Evolutionary conservation across 2,329 filamentous ascomycete species (phyloP), one percentile per base, ranked within the genome.

Genomic region (Ophiostoma pallidulum): DNA sequence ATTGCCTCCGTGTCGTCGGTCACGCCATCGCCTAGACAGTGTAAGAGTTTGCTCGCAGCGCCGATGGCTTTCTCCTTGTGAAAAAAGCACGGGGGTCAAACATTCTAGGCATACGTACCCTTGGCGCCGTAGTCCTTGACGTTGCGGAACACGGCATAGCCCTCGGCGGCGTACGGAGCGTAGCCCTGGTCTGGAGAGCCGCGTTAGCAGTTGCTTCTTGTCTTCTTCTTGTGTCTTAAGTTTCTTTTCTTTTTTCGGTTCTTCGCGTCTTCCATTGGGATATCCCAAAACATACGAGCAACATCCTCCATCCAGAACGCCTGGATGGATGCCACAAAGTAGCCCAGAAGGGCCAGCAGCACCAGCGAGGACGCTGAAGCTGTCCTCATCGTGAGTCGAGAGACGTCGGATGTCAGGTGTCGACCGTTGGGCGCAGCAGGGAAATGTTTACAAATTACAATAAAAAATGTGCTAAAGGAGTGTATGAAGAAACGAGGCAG

Each of bases 1-100:
- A 92, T 76, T n/a, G 77, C 78, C 9, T 68, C 69, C 2, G 86
- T 89, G 59, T 92, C 87, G 54, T 92, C 86, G 1, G 83, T 80
- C 1, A 62, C 60, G 24, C 84, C 86, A 57, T 51, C 44, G 13
- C 41, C 69, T 28, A 10, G n/a, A n/a, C n/a, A n/a, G n/a, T n/a
- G n/a, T n/a, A n/a, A n/a, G n/a, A n/a, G n/a, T n/a, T n/a, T n/a
- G n/a, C n/a, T n/a, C n/a, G n/a, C n/a, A n/a, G n/a, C n/a, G n/a
- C n/a, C n/a, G 24, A 28, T 10, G 24, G 5, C 24, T 28, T 6
- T 28, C 10, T 28, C 5, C 10, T 6, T 28, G 5, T 28, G 24
- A 5, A 28, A 10, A 28, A 28, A 10, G 10, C 5, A 28, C 6
- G 24, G 24, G 24, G 24, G 24, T 10, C n/a, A n/a, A 28, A 28